phyloP scores from a whole-genome alignment of 2,329 filamentous ascomycete genomes.

The Colletotrichum endophyticum region DNA sequence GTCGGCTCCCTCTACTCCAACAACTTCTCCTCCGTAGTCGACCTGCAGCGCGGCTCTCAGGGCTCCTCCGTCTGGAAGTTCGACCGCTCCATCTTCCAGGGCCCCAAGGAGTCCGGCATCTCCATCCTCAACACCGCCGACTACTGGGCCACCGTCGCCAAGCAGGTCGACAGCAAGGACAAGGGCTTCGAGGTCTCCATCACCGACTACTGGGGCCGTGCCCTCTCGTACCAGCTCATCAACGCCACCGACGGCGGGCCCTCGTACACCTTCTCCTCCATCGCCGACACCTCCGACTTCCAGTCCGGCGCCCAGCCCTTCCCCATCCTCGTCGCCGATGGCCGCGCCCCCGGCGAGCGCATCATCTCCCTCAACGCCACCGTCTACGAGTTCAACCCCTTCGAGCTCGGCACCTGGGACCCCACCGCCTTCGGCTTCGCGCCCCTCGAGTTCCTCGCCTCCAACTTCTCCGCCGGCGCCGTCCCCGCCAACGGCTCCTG shows the following conservation, averaged over 20 bases:
- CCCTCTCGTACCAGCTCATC: slow-evolving; percentile 85
- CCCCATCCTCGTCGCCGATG: slow-evolving; percentile 55
- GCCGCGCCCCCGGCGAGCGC: slow-evolving; percentile 46
- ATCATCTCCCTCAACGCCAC: slow-evolving; percentile 60
- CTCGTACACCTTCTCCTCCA: slow-evolving; percentile 80
- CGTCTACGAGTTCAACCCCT: slow-evolving; percentile 69
- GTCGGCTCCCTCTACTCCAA: slow-evolving; percentile 84
- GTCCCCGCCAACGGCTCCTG: slow-evolving; percentile 48
- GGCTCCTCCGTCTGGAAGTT: slow-evolving; percentile 44
- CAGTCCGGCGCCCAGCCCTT: slow-evolving; percentile 47
- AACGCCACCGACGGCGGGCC: slow-evolving; percentile 77
- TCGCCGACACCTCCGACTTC: slow-evolving; percentile 46
- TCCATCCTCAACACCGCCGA: slow-evolving; percentile 28
- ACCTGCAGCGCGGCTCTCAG: slow-evolving; percentile 50
- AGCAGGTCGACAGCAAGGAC: slow-evolving; percentile 40
- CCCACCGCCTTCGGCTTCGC: slow-evolving; percentile 63
- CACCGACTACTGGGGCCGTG: slow-evolving; percentile 90
- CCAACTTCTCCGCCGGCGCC: slow-evolving; percentile 58
- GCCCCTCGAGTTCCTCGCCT: slow-evolving; percentile 64
- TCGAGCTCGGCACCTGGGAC: slow-evolving; percentile 71
- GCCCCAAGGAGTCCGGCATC: slow-evolving; percentile 40
- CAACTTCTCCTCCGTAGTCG: slow-evolving; percentile 76
- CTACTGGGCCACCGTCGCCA: slow-evolving; percentile 42
- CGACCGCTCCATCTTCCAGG: slow-evolving; percentile 44
- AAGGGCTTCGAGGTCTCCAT: slow-evolving; percentile 63